Evolutionary conservation across 2,329 filamentous ascomycete genomes (phyloP), one percentile per base, ranked within the genome.

Genomic region (Sclerotinia borealis): DNA sequence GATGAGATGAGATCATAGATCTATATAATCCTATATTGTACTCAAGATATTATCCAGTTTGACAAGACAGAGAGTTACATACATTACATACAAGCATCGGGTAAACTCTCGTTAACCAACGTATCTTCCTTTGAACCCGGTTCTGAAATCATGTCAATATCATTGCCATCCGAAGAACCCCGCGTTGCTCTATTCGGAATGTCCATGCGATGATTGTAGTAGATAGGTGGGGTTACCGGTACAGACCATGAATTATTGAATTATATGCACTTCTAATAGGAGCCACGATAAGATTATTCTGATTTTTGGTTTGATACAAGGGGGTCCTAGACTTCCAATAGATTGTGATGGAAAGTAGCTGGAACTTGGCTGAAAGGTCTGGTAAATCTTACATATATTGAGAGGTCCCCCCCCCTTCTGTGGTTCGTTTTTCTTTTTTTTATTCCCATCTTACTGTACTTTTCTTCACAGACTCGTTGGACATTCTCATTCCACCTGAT

Each of bases 151-250:
- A 41, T 31, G 17, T 29, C 34, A n/a, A n/a, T 27, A n/a, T 34
- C 45, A 27, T 31, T 4, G 22, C 9, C 29, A 6, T 17, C 19
- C 8, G 13, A 3, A 25, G 13, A 3, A 25, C 65, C 66, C 64
- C 66, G 65, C 69, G 54, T 68, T 69, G 49, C 69, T 64, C 13
- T 6, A 54, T 67, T 55, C 11, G 68, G 69, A 60, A 69, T 65
- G 67, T 47, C 54, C 45, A 69, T 64, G 65, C 69, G 68, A 68
- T n/a, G 36, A 37, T 31, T 47, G 22, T 59, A 52, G 45, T 31
- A 27, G 27, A 31, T 43, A 37, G 65, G 65, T 64, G 66, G 67
- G 64, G 65, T n/a, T n/a, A n/a, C n/a, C n/a, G n/a, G n/a, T 47
- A 63, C 39, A 67, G 19, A 17, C 31, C 31, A 56, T 50, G 61